phyloP scores from a whole-genome alignment of 257 asterid genomes.

The Jaltomata sinuosa region DNA sequence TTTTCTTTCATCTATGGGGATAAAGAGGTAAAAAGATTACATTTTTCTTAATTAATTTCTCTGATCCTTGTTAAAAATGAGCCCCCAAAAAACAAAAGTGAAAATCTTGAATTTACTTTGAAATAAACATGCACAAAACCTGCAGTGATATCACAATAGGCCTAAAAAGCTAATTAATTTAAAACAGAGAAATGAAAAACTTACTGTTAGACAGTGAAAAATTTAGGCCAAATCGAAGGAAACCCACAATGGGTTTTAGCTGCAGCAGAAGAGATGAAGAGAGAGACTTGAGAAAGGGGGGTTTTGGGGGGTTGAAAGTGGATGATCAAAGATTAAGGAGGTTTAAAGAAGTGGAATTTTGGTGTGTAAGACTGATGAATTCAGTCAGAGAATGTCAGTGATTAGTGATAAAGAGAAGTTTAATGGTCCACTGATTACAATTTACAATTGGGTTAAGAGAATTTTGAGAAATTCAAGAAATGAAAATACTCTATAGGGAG shows the following conservation, averaged over 20 bases:
- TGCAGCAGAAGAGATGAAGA: not conserved
- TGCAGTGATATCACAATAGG: not conserved
- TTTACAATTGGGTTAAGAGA: not conserved
- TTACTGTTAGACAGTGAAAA: not conserved
- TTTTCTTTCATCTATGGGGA: not conserved
- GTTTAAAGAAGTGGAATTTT: not conserved
- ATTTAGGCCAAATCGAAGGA: not conserved
- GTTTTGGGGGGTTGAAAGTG: not conserved
- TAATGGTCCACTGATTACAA: not conserved
- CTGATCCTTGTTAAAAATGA: not conserved
- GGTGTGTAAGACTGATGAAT: not conserved
- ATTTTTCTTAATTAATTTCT: not conserved
- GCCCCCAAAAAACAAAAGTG: not conserved
- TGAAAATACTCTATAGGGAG: not conserved
- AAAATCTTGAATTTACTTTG: not conserved
- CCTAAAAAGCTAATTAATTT: not conserved
- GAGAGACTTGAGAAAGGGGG: not conserved
- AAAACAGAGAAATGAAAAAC: not conserved
- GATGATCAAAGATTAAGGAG: not conserved
- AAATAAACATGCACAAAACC: not conserved
- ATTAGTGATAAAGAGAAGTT: not conserved
- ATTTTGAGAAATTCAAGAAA: not conserved
- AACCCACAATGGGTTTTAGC: not conserved
- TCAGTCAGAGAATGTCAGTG: not conserved
- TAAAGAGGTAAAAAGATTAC: not conserved